Conservation (phyloP, 2,329 filamentous ascomycete genomes). For the Xylariaceae sp. region DNA sequence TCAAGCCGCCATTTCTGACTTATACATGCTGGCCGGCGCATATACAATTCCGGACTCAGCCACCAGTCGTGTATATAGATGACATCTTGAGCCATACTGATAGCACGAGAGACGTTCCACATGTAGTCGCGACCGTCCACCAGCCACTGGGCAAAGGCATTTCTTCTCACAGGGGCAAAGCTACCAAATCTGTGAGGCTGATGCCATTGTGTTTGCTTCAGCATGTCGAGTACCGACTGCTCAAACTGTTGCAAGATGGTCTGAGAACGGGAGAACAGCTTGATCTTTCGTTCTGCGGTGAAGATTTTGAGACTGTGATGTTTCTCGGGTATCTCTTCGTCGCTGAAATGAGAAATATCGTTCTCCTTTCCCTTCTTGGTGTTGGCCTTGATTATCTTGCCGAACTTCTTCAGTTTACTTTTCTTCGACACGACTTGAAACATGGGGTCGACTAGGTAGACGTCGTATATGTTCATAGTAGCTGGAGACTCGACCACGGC, state of each 20-base stretch:
- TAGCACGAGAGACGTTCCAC: slow-evolving; percentile 97
- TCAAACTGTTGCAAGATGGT: slow-evolving; percentile 87
- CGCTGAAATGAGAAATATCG: slow-evolving; percentile 29
- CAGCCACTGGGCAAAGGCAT: slow-evolving; percentile 90
- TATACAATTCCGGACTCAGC: slow-evolving; percentile 92
- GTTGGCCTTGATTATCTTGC: slow-evolving; percentile 58
- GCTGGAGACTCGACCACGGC: slow-evolving; percentile 98
- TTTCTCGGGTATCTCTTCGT: slow-evolving; percentile 33
- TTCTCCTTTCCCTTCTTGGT: slow-evolving; percentile 42
- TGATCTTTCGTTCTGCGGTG: slow-evolving; percentile 88
- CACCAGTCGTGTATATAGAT: slow-evolving; percentile 99
- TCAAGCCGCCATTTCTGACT: slow-evolving; percentile 98
- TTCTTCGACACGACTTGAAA: slow-evolving; percentile 78
- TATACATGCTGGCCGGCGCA: slow-evolving; percentile 88
- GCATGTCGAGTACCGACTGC: slow-evolving; percentile 85
- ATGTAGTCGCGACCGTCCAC: slow-evolving; percentile 97
- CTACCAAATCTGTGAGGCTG: slow-evolving; percentile 82
- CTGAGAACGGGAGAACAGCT: slow-evolving; percentile 86
- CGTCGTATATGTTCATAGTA: slow-evolving; percentile 98
- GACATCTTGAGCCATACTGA: slow-evolving; percentile 94
- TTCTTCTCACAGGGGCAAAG: slow-evolving; percentile 82
- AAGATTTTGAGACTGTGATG: slow-evolving; percentile 84
- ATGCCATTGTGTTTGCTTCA: slow-evolving; percentile 75
- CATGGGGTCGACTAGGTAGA: slow-evolving; percentile 89
- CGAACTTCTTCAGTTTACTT: slow-evolving; percentile 48